These are phyloP conservation scores for Omphalotus olearius DNA, from an alignment of 1,284 basidiomycete species.

Conservation along the genomic window DNA sequence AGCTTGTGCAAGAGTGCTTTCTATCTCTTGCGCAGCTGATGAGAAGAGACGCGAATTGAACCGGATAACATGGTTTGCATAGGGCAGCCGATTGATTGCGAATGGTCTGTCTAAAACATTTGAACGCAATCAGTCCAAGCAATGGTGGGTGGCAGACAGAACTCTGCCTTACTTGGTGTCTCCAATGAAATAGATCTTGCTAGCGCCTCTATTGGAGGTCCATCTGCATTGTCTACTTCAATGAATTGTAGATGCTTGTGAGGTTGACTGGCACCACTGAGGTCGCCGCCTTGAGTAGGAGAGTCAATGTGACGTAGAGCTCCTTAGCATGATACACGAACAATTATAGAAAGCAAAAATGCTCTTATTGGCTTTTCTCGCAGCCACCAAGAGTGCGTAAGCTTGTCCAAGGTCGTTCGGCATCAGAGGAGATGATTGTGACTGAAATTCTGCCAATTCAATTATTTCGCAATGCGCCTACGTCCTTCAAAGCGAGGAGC, in stretches of 20 bases:
- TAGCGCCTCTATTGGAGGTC: conserved; percentile 72
- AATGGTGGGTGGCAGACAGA: conserved; percentile 7
- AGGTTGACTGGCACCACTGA: conserved; percentile 82
- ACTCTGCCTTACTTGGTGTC: conserved; percentile 40
- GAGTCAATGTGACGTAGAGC: neutral
- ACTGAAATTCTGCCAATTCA: conserved; percentile 52
- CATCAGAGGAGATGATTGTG: conserved; percentile 74
- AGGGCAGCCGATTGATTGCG: conserved; percentile 61
- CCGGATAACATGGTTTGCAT: conserved; percentile 76
- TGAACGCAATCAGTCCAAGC: neutral
- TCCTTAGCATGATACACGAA: conserved; percentile 24
- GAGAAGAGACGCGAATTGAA: conserved; percentile 49
- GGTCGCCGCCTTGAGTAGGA: conserved; percentile 56
- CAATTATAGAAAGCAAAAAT: conserved; percentile 88
- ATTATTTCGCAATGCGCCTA: neutral
- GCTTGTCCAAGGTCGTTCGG: conserved; percentile 75
- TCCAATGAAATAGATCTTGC: conserved; percentile 57
- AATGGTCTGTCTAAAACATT: conserved; percentile 63
- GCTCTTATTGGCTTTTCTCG: conserved; percentile 50
- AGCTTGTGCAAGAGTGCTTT: conserved; percentile 52
- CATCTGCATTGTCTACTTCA: conserved; percentile 52
- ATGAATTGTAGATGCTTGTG: conserved; percentile 88
- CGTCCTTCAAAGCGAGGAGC: conserved; percentile 1
- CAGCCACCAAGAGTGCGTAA: conserved; percentile 68
- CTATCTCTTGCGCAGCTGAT: conserved; percentile 43